Evolutionary conservation across 106 monocot species (phyloP), one percentile per base, ranked within the genome.

Genomic region (Phalaenopsis aphrodite): DNA sequence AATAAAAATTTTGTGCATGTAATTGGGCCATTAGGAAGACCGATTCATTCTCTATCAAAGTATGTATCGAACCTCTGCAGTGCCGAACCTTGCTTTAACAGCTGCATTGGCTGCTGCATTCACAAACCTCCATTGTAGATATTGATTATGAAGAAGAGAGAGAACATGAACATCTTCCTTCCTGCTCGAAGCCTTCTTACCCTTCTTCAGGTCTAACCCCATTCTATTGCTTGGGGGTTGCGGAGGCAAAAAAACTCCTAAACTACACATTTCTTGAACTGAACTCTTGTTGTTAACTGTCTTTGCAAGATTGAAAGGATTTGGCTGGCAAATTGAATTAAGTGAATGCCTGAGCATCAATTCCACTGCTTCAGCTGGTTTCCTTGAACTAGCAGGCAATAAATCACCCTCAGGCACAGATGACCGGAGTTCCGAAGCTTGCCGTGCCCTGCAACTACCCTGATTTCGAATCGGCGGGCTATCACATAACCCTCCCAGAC

Each of bases 41-140:
- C 2, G 49, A 3, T 24, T 48, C 42, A 76, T 23, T 48, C 17
- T 52, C n/a, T 0, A 76, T 49, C 17, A 75, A 47, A 45, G 48
- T 9, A 42, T 23, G 36, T 1, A 37, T 84, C 83, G 61, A 75
- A 99, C 99, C 95, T 93, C 86, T 37, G 94, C 88, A 11, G 39
- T 71, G 57, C 65, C 38, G 19, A 36, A 79, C 79, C 79, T 79
- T 45, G 87, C 83, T 14, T 82, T 56, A 16, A 23, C 57, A 0
- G 82, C 79, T 8, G 18, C 83, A 77, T 78, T 68, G 7, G 87
- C 89, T 79, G 83, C 86, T 1, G 93, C 91, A 84, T 99, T 99
- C 17, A 86, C 65, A 84, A 99, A 95, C 58, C 84, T 87, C 91
- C 89, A 95, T 68, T 93, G 99, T 77, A 95, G 47, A 75, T 83